These are phyloP conservation scores for Smittium mucronatum DNA, from an alignment of 371 early-diverging fungal species.

Conservation along the genomic window DNA sequence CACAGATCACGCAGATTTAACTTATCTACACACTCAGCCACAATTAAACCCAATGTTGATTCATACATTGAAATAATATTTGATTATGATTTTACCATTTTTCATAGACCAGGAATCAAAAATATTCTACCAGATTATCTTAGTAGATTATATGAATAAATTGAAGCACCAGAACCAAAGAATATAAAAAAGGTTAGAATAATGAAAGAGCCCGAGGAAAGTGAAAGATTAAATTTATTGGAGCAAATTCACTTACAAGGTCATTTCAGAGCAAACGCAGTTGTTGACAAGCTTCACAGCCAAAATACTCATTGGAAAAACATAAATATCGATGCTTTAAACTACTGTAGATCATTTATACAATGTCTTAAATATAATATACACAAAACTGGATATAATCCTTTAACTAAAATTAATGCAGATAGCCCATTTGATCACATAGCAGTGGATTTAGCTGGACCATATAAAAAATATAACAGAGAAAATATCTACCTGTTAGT, in stretches of 20 bases:
- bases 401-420: not conserved
- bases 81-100: not conserved
- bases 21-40: not conserved
- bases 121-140: not conserved
- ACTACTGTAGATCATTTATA: not conserved
- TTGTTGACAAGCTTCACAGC: not conserved
- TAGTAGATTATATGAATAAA: not conserved
- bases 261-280: not conserved
- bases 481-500: slow-evolving; percentile 18
- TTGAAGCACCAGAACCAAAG: not conserved
- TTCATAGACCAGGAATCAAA: not conserved
- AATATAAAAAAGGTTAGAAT: not conserved
- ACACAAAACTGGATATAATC: not conserved
- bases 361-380: not conserved
- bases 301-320: not conserved
- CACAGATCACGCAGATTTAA: not conserved
- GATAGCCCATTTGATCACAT: slow-evolving; percentile 16
- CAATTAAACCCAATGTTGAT: not conserved
- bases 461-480: slow-evolving; percentile 12
- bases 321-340: not conserved
- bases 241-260: not conserved
- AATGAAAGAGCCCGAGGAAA: not conserved
- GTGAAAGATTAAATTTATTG: not conserved
- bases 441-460: slow-evolving; percentile 23
- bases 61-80: not conserved